Evolutionary conservation across 257 asterid species (phyloP), one percentile per base, ranked within the genome.

Genomic region (Nicotiana otophora): DNA sequence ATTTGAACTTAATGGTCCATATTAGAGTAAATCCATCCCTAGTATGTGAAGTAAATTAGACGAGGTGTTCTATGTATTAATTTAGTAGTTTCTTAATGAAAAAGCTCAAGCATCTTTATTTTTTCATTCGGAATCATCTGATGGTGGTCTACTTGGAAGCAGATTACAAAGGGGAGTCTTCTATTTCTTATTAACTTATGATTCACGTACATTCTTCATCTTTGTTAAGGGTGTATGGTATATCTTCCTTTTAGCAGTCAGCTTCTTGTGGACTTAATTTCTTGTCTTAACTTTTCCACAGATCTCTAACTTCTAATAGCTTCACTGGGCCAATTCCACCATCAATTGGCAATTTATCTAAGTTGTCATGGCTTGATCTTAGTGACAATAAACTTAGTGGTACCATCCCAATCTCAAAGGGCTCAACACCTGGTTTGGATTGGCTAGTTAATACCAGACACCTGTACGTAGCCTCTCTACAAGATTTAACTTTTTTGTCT

Each of bases 311-410:
- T 84, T 84, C 92, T 0, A 95, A 95, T 82, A 82, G 86, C 88
- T 93, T 93, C 87, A 93, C 48, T 70, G 98, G 98, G 68, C 63
- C 90, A 7, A 95, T 93, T 87, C 98, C 98, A 54, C 83, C 89
- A 80, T 91, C 98, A 23, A 87, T 95, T 80, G 98, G 98, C 42
- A 89, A 91, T 77, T 86, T 95, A 55, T 78, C 88, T 31, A 86
- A 58, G n/a, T 90, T 95, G 42, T 93, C 98, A 17, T 95, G 98
- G 98, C 89, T 95, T 80, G 98, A 95, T 84, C 88, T 95, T 79
- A 91, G 98, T 83, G 87, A 88, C 83, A 95, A 95, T 85, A 69
- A 80, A 77, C 93, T 95, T 54, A 89, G 51, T 75, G 98, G 97
- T 53, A 72, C 87, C 77, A 90, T 95, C 87, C 98, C 98, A 74